Conservation (phyloP, 2,329 filamentous ascomycete species). For the Xylaria sp. region DNA sequence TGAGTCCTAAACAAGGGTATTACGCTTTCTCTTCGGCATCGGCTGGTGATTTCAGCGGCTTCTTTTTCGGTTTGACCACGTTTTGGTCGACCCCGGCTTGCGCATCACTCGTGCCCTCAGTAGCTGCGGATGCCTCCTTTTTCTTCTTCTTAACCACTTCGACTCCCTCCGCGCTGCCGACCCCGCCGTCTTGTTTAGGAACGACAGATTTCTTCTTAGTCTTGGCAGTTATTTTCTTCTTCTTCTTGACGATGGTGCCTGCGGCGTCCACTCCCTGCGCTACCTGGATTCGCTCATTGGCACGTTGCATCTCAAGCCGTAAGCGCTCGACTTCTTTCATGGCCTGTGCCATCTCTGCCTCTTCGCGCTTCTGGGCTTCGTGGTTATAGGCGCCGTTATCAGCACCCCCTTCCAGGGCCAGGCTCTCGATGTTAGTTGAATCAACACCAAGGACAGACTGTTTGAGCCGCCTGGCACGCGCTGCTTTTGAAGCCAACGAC, state of each 20-base stretch:
- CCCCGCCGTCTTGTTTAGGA: conserved; percentile 5
- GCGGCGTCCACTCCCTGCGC: conserved; percentile 71
- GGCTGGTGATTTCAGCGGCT: conserved; percentile 47
- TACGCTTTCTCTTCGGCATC: conserved; percentile 34
- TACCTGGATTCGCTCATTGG: conserved; percentile 75
- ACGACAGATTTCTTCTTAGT: conserved; percentile 54
- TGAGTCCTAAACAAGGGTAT: neutral
- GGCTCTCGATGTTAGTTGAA: conserved; percentile 76
- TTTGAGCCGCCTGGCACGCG: conserved; percentile 58
- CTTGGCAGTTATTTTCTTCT: conserved; percentile 68
- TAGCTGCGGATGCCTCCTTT: conserved; percentile 52
- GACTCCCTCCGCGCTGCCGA: conserved; percentile 9
- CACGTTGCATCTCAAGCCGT: conserved; percentile 86
- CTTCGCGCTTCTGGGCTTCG: conserved; percentile 74
- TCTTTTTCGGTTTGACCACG: conserved; percentile 53
- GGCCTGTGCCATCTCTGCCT: conserved; percentile 86
- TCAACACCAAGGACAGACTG: conserved; percentile 79
- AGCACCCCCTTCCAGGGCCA: conserved; percentile 68
- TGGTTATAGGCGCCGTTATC: conserved; percentile 55
- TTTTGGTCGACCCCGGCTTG: conserved; percentile 18
- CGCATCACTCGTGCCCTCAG: conserved; percentile 33
- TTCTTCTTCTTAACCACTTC: conserved; percentile 35
- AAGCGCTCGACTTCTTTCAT: conserved; percentile 87
- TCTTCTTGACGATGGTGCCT: conserved; percentile 69
- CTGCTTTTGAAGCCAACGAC: conserved; percentile 50